Percentiles rank a stretch among this genome's conserved stretches.
These are phyloP conservation scores for Mentha longifolia DNA, from an alignment of 257 asterid genomes.

Conservation along the genomic window DNA sequence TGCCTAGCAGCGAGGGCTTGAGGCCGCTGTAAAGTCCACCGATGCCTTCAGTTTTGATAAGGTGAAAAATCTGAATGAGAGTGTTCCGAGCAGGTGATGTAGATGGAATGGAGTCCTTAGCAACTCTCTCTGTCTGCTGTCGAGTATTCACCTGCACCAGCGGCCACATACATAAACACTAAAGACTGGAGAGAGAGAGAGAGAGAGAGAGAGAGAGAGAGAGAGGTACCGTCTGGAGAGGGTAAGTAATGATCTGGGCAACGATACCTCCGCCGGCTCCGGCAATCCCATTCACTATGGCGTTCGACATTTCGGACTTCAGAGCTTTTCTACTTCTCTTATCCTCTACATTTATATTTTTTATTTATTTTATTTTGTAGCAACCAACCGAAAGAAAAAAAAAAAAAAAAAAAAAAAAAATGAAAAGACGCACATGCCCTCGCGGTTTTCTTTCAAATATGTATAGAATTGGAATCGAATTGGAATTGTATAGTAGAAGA, in stretches of 20 bases:
- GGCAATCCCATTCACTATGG: constrained; percentile 82
- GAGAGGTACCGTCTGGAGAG: constrained; percentile 73
- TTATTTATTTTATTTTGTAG: not conserved
- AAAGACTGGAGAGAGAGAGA: constrained; percentile 13
- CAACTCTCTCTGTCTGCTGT: constrained; percentile 90
- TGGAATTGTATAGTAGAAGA: not conserved
- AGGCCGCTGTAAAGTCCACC: constrained; percentile 96
- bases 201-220: constrained; percentile 8
- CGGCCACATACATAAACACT: not conserved
- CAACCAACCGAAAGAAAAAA: no score
- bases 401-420: not conserved
- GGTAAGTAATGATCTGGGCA: constrained; percentile 84
- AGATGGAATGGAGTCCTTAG: constrained; percentile 47
- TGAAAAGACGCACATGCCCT: constrained; percentile 31
- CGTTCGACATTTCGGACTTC: constrained; percentile 62
- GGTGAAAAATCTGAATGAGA: constrained; percentile 69
- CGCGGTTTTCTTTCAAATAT: not conserved
- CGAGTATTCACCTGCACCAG: constrained; percentile 79
- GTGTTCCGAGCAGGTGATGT: constrained; percentile 42
- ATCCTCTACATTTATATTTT: constrained; percentile 14
- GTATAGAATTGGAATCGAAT: no score
- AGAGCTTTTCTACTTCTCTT: not conserved
- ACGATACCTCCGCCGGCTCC: constrained; percentile 92
- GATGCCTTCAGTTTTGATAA: constrained; percentile 70
- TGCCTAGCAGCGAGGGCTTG: constrained; percentile 87